A percentile compares a stretch with the other conserved stretches of the same genome.
Evolutionary conservation across 2,329 filamentous ascomycete species (phyloP).

Genomic region (Hypomyces rosellus): DNA sequence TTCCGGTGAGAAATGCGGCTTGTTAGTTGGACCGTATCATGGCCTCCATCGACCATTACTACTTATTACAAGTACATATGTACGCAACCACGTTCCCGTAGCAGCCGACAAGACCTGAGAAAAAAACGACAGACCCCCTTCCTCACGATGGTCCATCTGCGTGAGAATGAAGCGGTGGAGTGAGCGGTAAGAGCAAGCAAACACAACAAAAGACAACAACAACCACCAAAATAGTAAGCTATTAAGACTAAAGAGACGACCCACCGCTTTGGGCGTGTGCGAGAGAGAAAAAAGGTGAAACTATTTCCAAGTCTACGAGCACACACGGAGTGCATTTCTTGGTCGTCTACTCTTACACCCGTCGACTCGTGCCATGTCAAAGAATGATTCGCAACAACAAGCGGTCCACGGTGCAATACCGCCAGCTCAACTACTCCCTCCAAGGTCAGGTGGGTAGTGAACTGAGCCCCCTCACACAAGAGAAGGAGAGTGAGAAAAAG

Average conservation of each 20-base stretch:
- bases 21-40: background rate
- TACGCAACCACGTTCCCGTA: conserved; percentile 4
- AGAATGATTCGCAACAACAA: background rate
- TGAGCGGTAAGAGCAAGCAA: background rate
- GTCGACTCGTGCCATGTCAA: background rate
- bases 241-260: background rate
- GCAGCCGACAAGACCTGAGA: background rate
- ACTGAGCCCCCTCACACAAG: no score
- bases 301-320: no score
- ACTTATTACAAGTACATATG: background rate
- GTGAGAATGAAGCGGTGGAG: background rate
- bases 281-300: no score
- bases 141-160: background rate
- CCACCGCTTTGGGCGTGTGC: background rate
- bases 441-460: background rate
- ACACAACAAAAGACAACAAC: background rate
- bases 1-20: background rate
- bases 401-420: background rate
- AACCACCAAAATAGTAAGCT: background rate
- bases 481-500: background rate
- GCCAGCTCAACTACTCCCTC: background rate
- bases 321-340: no score
- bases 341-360: background rate
- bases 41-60: background rate
- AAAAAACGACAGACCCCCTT: background rate